A percentile compares a stretch with the other conserved stretches of the same genome.
phyloP scores from a whole-genome alignment of 78 protist species.

The Chrysochromulina parva region DNA sequence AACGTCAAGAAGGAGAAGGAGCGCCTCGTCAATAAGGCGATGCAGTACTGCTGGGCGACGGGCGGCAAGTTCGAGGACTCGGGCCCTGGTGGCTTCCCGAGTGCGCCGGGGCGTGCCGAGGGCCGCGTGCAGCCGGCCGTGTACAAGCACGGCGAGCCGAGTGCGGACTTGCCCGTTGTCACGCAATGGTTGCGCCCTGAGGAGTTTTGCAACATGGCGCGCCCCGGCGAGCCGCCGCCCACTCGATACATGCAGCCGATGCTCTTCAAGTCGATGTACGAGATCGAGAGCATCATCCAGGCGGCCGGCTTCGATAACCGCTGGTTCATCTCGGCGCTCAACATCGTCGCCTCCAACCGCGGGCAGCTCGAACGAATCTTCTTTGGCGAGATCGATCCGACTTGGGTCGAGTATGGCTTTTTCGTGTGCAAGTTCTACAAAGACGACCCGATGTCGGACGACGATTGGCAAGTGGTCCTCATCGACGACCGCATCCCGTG shows the following conservation, averaged over 20 bases:
- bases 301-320: background rate
- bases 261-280: background rate
- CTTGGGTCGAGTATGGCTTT: background rate
- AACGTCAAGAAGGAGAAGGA: background rate
- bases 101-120: background rate
- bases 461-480: slow-evolving; percentile 1
- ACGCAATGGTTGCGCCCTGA: background rate
- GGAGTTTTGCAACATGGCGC: background rate
- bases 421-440: background rate
- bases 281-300: background rate
- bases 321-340: slow-evolving; percentile 11
- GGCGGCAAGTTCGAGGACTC: background rate
- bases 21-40: background rate
- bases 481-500: slow-evolving; percentile 12
- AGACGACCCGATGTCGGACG: slow-evolving; percentile 14
- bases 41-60: background rate
- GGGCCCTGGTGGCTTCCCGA: background rate
- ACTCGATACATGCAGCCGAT: background rate
- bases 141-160: background rate
- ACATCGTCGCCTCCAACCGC: background rate
- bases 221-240: background rate
- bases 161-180: background rate
- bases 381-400: background rate
- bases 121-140: background rate
- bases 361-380: background rate